Conservation (phyloP, 208 protist species). For the Wallacemonas sp. region DNA sequence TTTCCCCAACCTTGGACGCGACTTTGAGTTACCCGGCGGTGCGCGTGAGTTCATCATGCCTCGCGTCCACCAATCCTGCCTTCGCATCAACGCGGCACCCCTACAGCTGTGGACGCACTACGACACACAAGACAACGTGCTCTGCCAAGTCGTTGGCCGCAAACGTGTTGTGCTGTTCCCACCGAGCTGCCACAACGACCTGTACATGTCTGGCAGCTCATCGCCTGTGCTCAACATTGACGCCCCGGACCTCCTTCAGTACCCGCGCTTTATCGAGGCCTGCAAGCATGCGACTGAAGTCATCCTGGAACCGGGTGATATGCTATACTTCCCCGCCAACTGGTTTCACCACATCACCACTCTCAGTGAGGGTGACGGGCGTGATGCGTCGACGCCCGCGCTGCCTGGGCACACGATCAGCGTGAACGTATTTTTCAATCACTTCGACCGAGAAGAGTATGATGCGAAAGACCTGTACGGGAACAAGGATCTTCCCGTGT, state of each 20-base stretch:
- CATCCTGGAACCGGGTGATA: constrained; percentile 86
- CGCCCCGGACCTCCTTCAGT: constrained; percentile 63
- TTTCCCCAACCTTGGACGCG: constrained; percentile 58
- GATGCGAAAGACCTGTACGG: constrained; percentile 89
- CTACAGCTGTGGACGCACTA: constrained; percentile 94
- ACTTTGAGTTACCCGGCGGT: constrained; percentile 70
- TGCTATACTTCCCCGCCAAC: constrained; percentile 91
- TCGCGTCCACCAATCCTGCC: constrained; percentile 79
- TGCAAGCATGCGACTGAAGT: constrained; percentile 70
- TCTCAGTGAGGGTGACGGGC: constrained; percentile 17
- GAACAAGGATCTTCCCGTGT: constrained; percentile 83
- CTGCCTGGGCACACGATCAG: constrained; percentile 53
- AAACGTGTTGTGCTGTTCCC: constrained; percentile 92
- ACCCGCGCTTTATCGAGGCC: constrained; percentile 82
- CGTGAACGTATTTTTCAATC: constrained; percentile 90
- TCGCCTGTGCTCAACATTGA: constrained; percentile 85
- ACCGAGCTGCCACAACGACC: constrained; percentile 80
- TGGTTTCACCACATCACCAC: constrained; percentile 94
- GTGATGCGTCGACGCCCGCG: background rate
- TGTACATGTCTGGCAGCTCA: constrained; percentile 90
- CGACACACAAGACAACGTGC: constrained; percentile 93
- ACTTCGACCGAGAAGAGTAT: constrained; percentile 60
- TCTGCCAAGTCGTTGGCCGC: constrained; percentile 87
- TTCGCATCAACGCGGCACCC: constrained; percentile 85
- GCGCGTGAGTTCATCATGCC: constrained; percentile 45